Conservation (phyloP, 2,329 filamentous ascomycete species). For the Diaporthe amygdali region DNA sequence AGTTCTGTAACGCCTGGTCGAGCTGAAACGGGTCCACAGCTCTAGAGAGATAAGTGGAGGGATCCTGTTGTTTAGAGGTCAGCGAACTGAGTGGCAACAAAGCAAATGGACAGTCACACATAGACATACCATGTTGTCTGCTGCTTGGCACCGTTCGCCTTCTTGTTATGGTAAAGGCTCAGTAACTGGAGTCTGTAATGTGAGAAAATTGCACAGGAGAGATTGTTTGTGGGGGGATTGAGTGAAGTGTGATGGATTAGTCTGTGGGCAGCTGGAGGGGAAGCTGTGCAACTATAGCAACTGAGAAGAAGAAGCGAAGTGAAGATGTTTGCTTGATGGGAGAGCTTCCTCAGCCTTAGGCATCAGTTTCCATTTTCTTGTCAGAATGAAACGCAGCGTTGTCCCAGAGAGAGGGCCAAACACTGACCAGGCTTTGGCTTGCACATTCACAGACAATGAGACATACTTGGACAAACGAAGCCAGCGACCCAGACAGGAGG, state of each 20-base stretch:
- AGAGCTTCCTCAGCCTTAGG: neutral
- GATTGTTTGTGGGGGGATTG: neutral
- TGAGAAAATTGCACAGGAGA: neutral
- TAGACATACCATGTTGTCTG: neutral
- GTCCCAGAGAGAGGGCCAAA: neutral
- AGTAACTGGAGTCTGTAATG: neutral
- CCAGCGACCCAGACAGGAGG: neutral
- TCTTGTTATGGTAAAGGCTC: neutral
- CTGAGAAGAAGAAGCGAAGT: neutral
- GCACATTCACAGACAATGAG: neutral
- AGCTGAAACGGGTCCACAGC: neutral
- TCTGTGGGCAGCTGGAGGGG: neutral
- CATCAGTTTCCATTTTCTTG: neutral
- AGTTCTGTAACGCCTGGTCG: neutral
- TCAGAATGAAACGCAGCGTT: no score
- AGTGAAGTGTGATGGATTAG: no score
- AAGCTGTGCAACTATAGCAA: neutral
- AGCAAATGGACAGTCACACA: neutral
- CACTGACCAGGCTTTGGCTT: neutral
- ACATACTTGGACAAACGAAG: neutral
- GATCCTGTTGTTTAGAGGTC: neutral
- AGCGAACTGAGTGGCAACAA: neutral
- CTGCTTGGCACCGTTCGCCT: neutral
- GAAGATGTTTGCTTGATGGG: neutral
- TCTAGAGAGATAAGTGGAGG: neutral